These are phyloP conservation scores for Tolypocladium ovalisporum DNA, from an alignment of 2,329 filamentous ascomycete species.

Conservation along the genomic window DNA sequence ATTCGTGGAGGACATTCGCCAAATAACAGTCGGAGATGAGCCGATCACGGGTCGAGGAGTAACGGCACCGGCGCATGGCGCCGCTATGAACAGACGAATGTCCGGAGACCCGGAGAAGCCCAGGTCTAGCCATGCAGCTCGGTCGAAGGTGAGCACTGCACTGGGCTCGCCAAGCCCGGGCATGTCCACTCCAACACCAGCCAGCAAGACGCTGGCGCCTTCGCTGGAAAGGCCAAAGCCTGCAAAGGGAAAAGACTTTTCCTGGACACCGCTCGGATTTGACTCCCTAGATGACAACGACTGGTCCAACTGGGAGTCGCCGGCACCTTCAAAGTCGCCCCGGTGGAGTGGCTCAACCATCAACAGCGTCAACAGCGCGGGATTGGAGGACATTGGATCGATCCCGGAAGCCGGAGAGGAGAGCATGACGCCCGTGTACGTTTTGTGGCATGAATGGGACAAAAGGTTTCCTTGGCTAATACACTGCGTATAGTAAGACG, in stretches of 20 bases:
- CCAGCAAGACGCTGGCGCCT: constrained; percentile 16
- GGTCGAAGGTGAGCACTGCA: constrained; percentile 30
- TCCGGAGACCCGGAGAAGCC: constrained; percentile 33
- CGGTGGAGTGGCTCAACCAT: constrained; percentile 55
- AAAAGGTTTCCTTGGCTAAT: not conserved
- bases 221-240: constrained; percentile 25
- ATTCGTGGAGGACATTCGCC: constrained; percentile 89
- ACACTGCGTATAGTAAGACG: constrained; percentile 17
- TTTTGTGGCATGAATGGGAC: constrained; percentile 5
- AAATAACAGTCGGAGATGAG: constrained; percentile 94
- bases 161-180: constrained; percentile 25
- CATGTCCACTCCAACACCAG: constrained; percentile 19
- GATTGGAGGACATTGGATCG: constrained; percentile 30
- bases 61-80: constrained; percentile 7
- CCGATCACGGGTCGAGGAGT: constrained; percentile 46
- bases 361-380: constrained; percentile 27
- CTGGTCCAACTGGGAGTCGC: constrained; percentile 55
- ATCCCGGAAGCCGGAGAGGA: constrained; percentile 39
- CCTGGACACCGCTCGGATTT: constrained; percentile 47
- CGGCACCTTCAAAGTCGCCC: constrained; percentile 42
- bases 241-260: constrained; percentile 41
- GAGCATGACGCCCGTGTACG: constrained; percentile 37
- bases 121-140: constrained; percentile 27
- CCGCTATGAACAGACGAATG: constrained; percentile 6
- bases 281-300: constrained; percentile 50